Evolutionary conservation across 805 yeast species (phyloP), one percentile per base, ranked within the genome.

Genomic region (Candida loeiensis): DNA sequence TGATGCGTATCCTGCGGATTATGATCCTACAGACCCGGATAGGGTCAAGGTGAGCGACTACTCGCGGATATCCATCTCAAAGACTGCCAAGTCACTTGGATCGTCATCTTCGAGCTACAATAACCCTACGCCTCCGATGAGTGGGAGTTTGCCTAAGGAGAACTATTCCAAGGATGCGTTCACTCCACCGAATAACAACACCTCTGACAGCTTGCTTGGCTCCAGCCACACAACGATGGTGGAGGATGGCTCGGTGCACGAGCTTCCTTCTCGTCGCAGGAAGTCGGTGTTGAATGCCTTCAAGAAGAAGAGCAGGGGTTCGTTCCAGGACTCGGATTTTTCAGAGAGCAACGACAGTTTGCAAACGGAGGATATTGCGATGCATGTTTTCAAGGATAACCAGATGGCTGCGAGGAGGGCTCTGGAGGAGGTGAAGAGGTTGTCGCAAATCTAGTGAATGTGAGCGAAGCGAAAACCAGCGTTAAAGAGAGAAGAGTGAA

Each of bases 1-100:
- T 52, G 67, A 64, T 36, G 63, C 56, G 27, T 76, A 72, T 48
- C 77, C 80, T 0, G 52, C 45, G 1, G 76, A 73, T 14, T 76
- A 69, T 49, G 82, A 76, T 49, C 82, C 82, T 11, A 76, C 82
- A 1, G 58, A 70, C 38, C 49, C 90, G 21, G 63, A 80, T 45
- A 71, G 85, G 49, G 70, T 67, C 12, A 72, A 71, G 45, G 64
- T 82, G 21, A 66, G 78, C 29, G 64, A 72, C 36, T 73, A 76
- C 51, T 36, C 44, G 11, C 31, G 25, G 17, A 8, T 39, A 6
- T 32, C 30, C 18, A 22, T 32, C 3, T 22, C 29, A 3, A 37
- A 34, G 18, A 21, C 31, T 11, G 6, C 20, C 17, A 30, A 30
- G 13, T 17, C 33, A 4, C 14, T 18, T 4, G 21, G 21, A 4